Evolutionary conservation across 495 filamentous ascomycete species (phyloP).

Genomic region (Neurospora tetraspora): DNA sequence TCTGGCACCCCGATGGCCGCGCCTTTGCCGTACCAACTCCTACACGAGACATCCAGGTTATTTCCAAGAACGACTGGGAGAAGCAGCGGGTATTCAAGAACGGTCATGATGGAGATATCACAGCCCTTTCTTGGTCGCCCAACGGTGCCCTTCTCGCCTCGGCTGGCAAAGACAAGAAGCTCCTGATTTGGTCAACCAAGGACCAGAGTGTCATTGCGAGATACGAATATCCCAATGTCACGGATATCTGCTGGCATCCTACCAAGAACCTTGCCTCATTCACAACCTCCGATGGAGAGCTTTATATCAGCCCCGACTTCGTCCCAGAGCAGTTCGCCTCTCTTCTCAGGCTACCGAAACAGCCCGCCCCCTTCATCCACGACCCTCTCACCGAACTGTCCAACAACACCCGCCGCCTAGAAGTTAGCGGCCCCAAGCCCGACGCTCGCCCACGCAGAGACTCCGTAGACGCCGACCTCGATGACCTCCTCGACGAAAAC

Average conservation of each 20-base stretch:
- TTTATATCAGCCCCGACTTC: slow-evolving; percentile 79
- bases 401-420: slow-evolving; percentile 48
- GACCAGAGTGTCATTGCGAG: slow-evolving; percentile 66
- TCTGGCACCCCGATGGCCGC: slow-evolving; percentile 92
- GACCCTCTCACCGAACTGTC: slow-evolving; percentile 66
- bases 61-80: slow-evolving; percentile 80
- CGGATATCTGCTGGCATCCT: slow-evolving; percentile 86
- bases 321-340: slow-evolving; percentile 54
- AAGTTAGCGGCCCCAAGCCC: slow-evolving; percentile 47
- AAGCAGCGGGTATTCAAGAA: slow-evolving; percentile 65
- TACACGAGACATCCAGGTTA: slow-evolving; percentile 74
- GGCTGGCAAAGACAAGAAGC: slow-evolving; percentile 70
- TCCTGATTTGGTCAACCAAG: slow-evolving; percentile 82
- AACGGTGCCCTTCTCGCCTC: slow-evolving; percentile 83
- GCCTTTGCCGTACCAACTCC: slow-evolving; percentile 81
- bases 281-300: slow-evolving; percentile 79
- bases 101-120: slow-evolving; percentile 79
- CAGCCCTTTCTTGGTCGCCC: slow-evolving; percentile 81
- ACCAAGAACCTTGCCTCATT: slow-evolving; percentile 79
- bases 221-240: slow-evolving; percentile 70
- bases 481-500: slow-evolving; percentile 46
- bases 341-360: slow-evolving; percentile 45
- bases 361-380: slow-evolving; percentile 78
- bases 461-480: slow-evolving; percentile 34
- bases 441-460: slow-evolving; percentile 27